Conservation (phyloP, 495 filamentous ascomycete genomes). For the Schizothecium vesticola region DNA sequence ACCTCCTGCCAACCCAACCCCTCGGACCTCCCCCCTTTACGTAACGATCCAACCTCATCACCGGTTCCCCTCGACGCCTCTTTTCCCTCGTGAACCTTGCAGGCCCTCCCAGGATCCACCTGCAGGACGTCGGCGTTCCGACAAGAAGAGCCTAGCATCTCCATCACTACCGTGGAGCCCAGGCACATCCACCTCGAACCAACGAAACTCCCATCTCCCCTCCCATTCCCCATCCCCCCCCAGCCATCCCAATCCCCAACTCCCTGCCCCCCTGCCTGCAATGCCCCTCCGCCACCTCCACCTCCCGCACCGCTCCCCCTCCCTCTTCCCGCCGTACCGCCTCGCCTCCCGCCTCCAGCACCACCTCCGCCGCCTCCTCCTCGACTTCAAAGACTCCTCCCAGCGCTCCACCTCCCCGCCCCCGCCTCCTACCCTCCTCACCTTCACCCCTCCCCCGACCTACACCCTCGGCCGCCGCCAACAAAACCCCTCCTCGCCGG, state of each 20-base stretch:
- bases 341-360: constrained; percentile 41
- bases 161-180: too few relatives aligned
- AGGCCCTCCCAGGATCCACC: background rate
- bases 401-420: constrained; percentile 16
- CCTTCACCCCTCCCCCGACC: constrained; percentile 76
- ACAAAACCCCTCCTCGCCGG: constrained; percentile 44
- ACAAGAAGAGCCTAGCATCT: background rate
- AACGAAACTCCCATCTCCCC: background rate
- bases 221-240: background rate
- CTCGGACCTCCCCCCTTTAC: constrained; percentile 10
- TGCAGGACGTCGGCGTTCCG: background rate
- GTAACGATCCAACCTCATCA: background rate
- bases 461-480: constrained; percentile 91
- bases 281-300: constrained; percentile 62
- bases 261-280: background rate
- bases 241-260: background rate
- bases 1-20: background rate
- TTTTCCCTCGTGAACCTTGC: background rate
- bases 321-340: constrained; percentile 32
- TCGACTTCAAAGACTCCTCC: constrained; percentile 29
- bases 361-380: constrained; percentile 27
- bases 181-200: background rate
- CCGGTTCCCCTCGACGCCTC: background rate
- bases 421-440: constrained; percentile 67
- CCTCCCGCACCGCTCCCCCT: constrained; percentile 44